These are phyloP conservation scores for Stenocarpella maydis DNA, from an alignment of 2,329 filamentous ascomycete species.

Conservation along the genomic window DNA sequence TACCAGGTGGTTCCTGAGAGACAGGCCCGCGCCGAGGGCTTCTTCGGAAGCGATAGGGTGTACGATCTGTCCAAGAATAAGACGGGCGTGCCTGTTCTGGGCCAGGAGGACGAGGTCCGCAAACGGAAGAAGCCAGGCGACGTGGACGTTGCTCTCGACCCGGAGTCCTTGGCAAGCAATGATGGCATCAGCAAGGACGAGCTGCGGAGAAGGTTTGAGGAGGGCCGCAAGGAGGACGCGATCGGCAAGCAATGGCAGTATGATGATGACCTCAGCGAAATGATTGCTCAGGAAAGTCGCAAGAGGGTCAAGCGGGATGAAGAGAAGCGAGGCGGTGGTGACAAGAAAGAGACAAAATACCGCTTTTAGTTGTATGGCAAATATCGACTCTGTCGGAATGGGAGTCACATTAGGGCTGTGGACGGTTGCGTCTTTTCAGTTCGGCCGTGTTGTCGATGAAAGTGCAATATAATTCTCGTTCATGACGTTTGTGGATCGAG, in stretches of 20 bases:
- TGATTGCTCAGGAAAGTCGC: conserved; percentile 92
- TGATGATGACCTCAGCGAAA: conserved; percentile 84
- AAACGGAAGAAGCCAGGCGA: conserved; percentile 97
- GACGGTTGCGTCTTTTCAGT: neutral
- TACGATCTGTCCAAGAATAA: conserved; percentile 79
- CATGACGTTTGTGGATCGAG: neutral
- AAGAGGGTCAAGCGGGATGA: conserved; percentile 91
- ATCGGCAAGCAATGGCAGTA: conserved; percentile 73
- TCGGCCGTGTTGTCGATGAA: neutral
- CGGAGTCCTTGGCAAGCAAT: conserved; percentile 77
- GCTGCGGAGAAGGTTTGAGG: conserved; percentile 81
- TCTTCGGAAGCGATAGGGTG: conserved; percentile 93
- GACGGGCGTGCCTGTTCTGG: conserved; percentile 74
- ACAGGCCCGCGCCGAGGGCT: conserved; percentile 84
- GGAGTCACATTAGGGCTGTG: neutral
- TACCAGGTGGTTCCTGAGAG: conserved; percentile 92
- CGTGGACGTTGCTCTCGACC: conserved; percentile 89
- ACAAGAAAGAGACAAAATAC: conserved; percentile 67
- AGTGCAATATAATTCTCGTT: neutral
- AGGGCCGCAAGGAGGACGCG: conserved; percentile 70
- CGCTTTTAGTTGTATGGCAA: conserved; percentile 49
- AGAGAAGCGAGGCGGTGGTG: conserved; percentile 65
- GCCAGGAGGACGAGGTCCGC: conserved; percentile 77
- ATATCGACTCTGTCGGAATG: neutral
- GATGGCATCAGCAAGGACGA: conserved; percentile 88